These are phyloP conservation scores for Oxytropis ochrocephala DNA, from an alignment of 306 rosid species.

Conservation along the genomic window DNA sequence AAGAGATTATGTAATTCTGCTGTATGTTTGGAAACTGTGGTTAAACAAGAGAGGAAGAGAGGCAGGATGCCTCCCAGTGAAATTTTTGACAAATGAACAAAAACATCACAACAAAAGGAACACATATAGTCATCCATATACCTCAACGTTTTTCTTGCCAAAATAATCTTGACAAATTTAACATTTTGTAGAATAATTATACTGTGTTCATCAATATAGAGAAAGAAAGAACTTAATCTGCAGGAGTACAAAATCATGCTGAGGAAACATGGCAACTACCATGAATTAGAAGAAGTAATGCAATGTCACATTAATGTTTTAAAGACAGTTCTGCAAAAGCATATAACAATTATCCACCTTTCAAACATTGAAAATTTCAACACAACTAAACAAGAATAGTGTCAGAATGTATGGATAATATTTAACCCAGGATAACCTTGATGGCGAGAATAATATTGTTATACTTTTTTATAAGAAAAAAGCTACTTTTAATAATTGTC, in stretches of 20 bases:
- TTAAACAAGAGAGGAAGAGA: not conserved
- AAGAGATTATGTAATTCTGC: not conserved
- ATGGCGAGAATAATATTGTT: not conserved
- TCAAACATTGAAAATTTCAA: not conserved
- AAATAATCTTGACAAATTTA: not conserved
- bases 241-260: not conserved
- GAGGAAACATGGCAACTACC: not conserved
- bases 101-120: not conserved
- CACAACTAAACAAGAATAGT: constrained; percentile 1
- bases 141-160: not conserved
- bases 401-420: not conserved
- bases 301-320: not conserved
- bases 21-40: not conserved
- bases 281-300: not conserved
- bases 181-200: not conserved
- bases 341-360: not conserved
- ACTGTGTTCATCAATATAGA: not conserved
- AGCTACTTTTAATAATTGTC: not conserved
- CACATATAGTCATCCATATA: not conserved
- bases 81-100: not conserved
- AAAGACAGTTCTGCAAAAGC: not conserved
- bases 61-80: not conserved
- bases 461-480: not conserved
- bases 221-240: not conserved
- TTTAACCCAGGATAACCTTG: constrained; percentile 5